Base-by-base conservation (phyloP, 2,329 filamentous ascomycete species). In the Alternaria gansuensis region DNA sequence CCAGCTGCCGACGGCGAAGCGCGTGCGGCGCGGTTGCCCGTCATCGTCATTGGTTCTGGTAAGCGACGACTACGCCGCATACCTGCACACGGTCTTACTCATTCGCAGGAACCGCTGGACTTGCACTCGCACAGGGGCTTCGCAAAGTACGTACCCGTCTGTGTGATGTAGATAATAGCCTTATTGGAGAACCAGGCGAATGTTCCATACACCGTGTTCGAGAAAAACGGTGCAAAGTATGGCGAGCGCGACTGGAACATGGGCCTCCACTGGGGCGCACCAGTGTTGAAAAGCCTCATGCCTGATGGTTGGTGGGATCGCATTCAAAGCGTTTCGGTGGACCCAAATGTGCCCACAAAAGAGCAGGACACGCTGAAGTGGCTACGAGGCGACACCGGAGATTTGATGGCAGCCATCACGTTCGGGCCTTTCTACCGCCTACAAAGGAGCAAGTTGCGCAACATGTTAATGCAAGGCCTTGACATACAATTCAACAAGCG, bases 211-310 rank as follows among this genome's bases (percentile, higher is more conserved):
- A 77, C 72, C 36, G 82, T 88, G 41, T 87, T 84, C 66, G 86
- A 88, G 73, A 84, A 84, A 40, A 83, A 86, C 62, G 57, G 68
- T 5, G 79, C 82, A 39, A 77, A 83, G 33, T 60, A 65, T 37
- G 40, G 77, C 73, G 56, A 83, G 81, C 31, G 83, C 76, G 86
- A 87, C 61, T 89, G 87, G 88, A 87, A 86, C 3, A 77, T 89
- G 56, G 88, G 86, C 0, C 77, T 89, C 56, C 85, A 88, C 69
- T 89, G 86, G 86, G 85, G 84, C 4, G 79, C 88, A 7, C 79
- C 82, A 0, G 80, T 79, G 1, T 76, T 89, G 39, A 78, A 82
- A 43, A 69, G 78, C 7, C 77, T 88, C 23, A 76, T 89, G 28
- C 83, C 85, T 0, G 72, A 83, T 0, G 74, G 82, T 11, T 72